A percentile compares a stretch with the other conserved stretches of the same genome.
These are phyloP conservation scores for Torulaspora quercuum DNA, from an alignment of 805 yeast species.

Conservation along the genomic window DNA sequence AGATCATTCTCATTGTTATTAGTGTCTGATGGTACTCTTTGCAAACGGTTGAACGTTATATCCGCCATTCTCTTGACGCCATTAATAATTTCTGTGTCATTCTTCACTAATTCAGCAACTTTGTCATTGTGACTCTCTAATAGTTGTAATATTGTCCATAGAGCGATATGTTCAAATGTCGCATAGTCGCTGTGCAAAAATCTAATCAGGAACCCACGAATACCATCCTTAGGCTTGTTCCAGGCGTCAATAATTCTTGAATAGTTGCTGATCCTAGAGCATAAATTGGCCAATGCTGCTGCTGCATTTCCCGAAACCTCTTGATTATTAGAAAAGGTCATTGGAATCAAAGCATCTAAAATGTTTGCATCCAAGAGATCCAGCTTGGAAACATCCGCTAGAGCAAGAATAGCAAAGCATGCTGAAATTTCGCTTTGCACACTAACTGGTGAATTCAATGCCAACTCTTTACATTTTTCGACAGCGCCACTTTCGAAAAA, in stretches of 20 bases:
- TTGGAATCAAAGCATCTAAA: slow-evolving; percentile 83
- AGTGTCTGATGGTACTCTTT: slow-evolving; percentile 28
- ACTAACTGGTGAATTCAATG: slow-evolving; percentile 77
- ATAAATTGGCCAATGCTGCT: slow-evolving; percentile 93
- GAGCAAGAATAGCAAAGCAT: slow-evolving; percentile 92
- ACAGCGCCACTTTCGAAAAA: slow-evolving; percentile 94
- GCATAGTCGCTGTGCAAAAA: slow-evolving; percentile 82
- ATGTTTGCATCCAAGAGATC: slow-evolving; percentile 80
- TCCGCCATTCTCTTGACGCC: slow-evolving; percentile 50
- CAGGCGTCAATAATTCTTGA: slow-evolving; percentile 74
- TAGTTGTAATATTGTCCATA: slow-evolving; percentile 93
- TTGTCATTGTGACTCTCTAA: slow-evolving; percentile 79
- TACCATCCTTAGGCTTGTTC: slow-evolving; percentile 78
- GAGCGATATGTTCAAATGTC: slow-evolving; percentile 95
- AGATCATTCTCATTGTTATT: slow-evolving; percentile 25
- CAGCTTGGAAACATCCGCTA: slow-evolving; percentile 90
- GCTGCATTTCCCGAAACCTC: slow-evolving; percentile 99
- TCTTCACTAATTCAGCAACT: slow-evolving; percentile 52
- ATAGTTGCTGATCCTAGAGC: slow-evolving; percentile 85
- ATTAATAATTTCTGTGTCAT: slow-evolving; percentile 49
- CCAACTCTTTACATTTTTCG: slow-evolving; percentile 83
- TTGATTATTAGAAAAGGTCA: slow-evolving; percentile 80
- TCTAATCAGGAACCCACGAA: slow-evolving; percentile 74
- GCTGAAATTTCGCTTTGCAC: slow-evolving; percentile 97
- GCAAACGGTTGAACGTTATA: slow-evolving; percentile 34